phyloP scores from a whole-genome alignment of 139 green algal genomes.

The Chlamydomonas sphaeroides region DNA sequence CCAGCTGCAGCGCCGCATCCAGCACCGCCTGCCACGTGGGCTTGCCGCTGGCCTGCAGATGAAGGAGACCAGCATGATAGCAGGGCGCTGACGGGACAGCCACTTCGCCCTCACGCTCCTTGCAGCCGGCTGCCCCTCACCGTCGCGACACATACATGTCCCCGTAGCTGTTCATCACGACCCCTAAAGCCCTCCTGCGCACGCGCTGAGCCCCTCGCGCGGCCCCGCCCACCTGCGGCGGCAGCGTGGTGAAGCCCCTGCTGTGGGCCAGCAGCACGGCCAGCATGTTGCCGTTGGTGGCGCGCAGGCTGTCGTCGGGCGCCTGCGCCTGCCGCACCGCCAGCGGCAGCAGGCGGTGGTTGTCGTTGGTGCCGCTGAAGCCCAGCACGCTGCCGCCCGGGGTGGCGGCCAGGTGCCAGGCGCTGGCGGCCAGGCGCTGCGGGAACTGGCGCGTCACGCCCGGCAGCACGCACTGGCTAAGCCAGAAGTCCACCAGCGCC shows the following conservation, averaged over 20 bases:
- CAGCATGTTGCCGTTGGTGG: constrained; percentile 74
- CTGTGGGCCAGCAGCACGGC: constrained; percentile 51
- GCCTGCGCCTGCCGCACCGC: constrained; percentile 49
- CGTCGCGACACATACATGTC: too few relatives aligned
- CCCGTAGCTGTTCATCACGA: too few relatives aligned
- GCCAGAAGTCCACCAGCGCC: constrained; percentile 61
- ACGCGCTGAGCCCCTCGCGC: too few relatives aligned
- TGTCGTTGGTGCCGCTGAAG: constrained; percentile 73
- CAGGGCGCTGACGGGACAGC: too few relatives aligned
- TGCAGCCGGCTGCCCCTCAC: too few relatives aligned
- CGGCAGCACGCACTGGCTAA: constrained; percentile 56
- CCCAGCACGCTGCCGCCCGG: constrained; percentile 25
- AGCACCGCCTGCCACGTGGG: constrained; percentile 58
- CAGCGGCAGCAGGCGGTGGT: constrained; percentile 66
- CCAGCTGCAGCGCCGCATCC: constrained; percentile 40
- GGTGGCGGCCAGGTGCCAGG: constrained; percentile 71
- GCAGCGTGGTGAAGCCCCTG: not conserved
- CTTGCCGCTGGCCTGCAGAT: not conserved
- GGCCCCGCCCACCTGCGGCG: too few relatives aligned
- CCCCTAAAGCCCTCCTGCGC: too few relatives aligned
- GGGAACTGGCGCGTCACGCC: constrained; percentile 58
- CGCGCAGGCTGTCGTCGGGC: constrained; percentile 16
- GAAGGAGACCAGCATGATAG: too few relatives aligned
- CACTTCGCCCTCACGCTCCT: too few relatives aligned
- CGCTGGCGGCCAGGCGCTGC: constrained; percentile 49